Evolutionary conservation across 768 basidiomycete genomes (phyloP).

Genomic region (Chalciporus pseudorubinellus): DNA sequence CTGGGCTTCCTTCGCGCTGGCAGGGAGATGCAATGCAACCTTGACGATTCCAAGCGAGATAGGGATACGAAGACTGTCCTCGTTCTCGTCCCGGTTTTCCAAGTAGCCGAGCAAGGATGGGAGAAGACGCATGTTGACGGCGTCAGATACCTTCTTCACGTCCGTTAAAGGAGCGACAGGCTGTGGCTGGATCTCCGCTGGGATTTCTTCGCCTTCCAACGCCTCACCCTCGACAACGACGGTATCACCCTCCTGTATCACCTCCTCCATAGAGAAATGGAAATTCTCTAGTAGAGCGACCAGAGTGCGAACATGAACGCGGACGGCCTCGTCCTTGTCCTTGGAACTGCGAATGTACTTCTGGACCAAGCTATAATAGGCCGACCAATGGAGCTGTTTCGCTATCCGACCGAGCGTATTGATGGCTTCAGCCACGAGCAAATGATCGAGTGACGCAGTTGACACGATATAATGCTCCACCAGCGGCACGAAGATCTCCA

Average conservation of each 20-base stretch:
- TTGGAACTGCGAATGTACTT: conserved; percentile 72
- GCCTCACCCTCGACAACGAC: conserved; percentile 32
- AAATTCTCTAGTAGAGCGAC: conserved; percentile 87
- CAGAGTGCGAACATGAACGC: conserved; percentile 79
- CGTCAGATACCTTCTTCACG: conserved; percentile 59
- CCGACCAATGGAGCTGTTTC: conserved; percentile 74
- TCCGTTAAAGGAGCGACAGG: conserved; percentile 7
- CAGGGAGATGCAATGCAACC: conserved; percentile 79
- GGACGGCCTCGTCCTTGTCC: conserved; percentile 68
- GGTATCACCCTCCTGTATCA: conserved; percentile 33
- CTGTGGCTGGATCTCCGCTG: conserved; percentile 4
- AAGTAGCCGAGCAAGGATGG: conserved; percentile 78
- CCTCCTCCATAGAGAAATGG: conserved; percentile 81
- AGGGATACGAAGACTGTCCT: conserved; percentile 85
- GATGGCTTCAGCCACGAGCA: conserved; percentile 89
- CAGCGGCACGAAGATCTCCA: conserved; percentile 85
- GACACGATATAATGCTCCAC: conserved; percentile 76
- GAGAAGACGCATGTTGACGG: conserved; percentile 71
- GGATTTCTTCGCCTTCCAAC: conserved; percentile 28
- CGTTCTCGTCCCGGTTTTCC: conserved; percentile 78
- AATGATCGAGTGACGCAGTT: conserved; percentile 67
- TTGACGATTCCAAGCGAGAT: conserved; percentile 84
- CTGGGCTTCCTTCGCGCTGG: conserved; percentile 58
- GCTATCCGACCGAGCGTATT: conserved; percentile 74
- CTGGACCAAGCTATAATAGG: conserved; percentile 77